Conservation (phyloP, 345 rosid species). For the Boechera retrofracta region DNA sequence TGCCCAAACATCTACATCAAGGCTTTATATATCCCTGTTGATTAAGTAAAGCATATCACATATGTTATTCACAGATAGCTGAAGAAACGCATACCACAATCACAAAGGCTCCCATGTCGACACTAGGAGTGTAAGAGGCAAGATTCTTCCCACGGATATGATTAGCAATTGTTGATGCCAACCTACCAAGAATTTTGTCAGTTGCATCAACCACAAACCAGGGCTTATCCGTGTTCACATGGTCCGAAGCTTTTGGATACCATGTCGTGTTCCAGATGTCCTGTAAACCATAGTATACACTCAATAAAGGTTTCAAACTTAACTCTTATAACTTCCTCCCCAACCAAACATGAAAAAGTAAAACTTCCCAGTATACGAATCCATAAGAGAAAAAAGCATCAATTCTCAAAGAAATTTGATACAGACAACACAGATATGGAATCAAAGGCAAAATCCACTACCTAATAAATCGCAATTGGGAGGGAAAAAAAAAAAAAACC, state of each 20-base stretch:
- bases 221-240: conserved; percentile 76
- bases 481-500: no score
- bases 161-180: conserved; percentile 88
- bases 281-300: conserved; percentile 43
- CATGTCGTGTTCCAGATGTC: conserved; percentile 97
- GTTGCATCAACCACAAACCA: conserved; percentile 96
- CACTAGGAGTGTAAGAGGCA: conserved; percentile 90
- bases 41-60: neutral
- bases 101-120: conserved; percentile 98
- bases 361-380: neutral
- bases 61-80: conserved; percentile 9
- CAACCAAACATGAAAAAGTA: conserved; percentile 1
- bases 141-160: conserved; percentile 93
- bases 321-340: neutral
- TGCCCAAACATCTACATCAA: neutral
- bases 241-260: conserved; percentile 95
- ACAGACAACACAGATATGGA: neutral
- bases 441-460: neutral
- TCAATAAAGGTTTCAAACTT: conserved; percentile 10
- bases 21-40: neutral
- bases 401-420: conserved; percentile 13
- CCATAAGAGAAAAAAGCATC: neutral
- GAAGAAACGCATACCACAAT: conserved; percentile 74
- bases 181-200: conserved; percentile 85
- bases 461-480: neutral